Evolutionary conservation across 2,329 filamentous ascomycete genomes (phyloP).

Genomic region (Lecanosticta acicola): DNA sequence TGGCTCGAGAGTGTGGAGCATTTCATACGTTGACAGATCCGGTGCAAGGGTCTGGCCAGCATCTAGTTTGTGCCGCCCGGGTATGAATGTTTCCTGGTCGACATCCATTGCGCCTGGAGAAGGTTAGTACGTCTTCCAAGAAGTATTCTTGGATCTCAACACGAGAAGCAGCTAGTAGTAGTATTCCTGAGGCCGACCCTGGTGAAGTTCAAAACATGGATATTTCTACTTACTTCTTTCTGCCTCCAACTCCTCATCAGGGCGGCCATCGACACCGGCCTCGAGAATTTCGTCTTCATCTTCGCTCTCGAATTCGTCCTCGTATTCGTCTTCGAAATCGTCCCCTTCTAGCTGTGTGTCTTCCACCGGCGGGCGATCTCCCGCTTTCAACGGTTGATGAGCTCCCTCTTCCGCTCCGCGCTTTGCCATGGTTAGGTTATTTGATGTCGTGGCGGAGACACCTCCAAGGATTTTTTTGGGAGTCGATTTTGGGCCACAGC

Average conservation of each 20-base stretch:
- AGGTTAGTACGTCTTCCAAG: no score
- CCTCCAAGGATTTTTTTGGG: not conserved
- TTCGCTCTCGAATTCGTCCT: constrained; percentile 83
- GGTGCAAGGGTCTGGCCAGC: constrained; percentile 86
- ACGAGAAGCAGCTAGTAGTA: no score
- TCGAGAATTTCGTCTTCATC: constrained; percentile 88
- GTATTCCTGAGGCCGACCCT: no score
- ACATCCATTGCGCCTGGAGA: constrained; percentile 91
- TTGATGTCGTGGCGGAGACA: no score
- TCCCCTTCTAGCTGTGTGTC: constrained; percentile 49
- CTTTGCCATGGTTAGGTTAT: constrained; percentile 52
- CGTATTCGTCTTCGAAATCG: constrained; percentile 93
- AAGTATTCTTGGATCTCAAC: no score
- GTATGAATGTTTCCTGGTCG: constrained; percentile 91
- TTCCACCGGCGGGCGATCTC: constrained; percentile 51
- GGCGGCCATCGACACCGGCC: constrained; percentile 86
- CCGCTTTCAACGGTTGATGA: constrained; percentile 53
- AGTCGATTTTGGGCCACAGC: not conserved
- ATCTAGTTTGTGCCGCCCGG: constrained; percentile 84
- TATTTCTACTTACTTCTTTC: no score
- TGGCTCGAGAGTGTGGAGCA: constrained; percentile 90
- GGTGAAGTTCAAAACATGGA: no score
- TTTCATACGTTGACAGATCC: constrained; percentile 91
- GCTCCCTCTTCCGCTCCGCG: constrained; percentile 51
- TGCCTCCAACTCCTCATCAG: constrained; percentile 85